These are phyloP conservation scores for Backusella morwellensis DNA, from an alignment of 192 early-diverging fungal species.

Conservation along the genomic window DNA sequence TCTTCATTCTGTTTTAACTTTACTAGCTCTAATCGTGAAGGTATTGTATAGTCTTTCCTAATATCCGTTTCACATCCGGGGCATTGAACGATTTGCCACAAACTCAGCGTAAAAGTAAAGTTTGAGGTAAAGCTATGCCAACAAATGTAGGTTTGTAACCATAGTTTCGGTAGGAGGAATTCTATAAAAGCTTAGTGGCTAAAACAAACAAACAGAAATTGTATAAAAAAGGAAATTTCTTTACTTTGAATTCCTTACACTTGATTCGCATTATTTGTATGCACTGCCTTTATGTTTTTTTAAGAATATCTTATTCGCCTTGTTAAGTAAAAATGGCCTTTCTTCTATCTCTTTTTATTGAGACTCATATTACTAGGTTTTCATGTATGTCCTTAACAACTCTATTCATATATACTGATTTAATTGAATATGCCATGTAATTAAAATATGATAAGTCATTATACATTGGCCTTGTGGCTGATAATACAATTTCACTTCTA, in stretches of 20 bases:
- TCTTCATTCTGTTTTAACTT: background rate
- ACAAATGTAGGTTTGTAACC: background rate
- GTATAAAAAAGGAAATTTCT: background rate
- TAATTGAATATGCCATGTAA: background rate
- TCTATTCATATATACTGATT: too few species aligned
- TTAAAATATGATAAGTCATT: background rate
- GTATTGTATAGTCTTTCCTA: slow-evolving; percentile 42
- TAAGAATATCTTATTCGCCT: too few species aligned
- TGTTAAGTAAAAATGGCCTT: background rate
- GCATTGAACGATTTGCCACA: slow-evolving; percentile 44
- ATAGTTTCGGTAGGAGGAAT: background rate
- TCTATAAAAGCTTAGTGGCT: background rate
- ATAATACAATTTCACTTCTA: background rate
- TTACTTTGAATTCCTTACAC: background rate
- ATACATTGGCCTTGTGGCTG: background rate
- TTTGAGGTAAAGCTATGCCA: background rate
- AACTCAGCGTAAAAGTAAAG: slow-evolving; percentile 15
- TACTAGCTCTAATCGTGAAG: slow-evolving; percentile 46
- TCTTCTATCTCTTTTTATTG: background rate
- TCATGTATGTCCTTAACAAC: too few species aligned
- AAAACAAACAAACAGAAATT: background rate
- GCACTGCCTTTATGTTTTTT: background rate
- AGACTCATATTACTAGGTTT: too few species aligned
- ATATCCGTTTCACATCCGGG: slow-evolving; percentile 51
- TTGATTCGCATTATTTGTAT: background rate